Percentiles rank a stretch among this genome's conserved stretches.
Conservation (phyloP, 2,329 filamentous ascomycete genomes). For the Colletotrichum sp. region DNA sequence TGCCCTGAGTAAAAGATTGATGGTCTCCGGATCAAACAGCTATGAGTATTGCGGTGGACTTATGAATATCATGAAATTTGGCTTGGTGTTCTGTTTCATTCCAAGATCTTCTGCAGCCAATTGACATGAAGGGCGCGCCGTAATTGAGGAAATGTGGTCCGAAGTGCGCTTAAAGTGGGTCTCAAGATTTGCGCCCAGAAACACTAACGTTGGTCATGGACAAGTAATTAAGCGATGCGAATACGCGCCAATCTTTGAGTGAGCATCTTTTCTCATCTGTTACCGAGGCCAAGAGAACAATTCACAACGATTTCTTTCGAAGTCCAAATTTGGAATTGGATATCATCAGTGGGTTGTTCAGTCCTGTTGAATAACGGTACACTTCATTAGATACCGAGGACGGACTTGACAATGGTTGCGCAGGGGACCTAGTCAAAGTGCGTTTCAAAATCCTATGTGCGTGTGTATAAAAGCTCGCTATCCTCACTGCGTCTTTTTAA, state of each 20-base stretch:
- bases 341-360: no score
- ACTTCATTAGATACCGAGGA: not conserved
- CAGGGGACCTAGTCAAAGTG: not conserved
- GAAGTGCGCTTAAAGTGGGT: not conserved
- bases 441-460: not conserved
- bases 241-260: not conserved
- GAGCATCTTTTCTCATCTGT: accelerated
- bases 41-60: accelerated
- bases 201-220: no score
- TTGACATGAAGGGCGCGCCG: slow-evolving; percentile 6
- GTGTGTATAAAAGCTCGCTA: accelerated
- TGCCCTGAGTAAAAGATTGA: not conserved
- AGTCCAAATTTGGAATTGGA: not conserved
- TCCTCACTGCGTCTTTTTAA: not conserved
- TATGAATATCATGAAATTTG: not conserved
- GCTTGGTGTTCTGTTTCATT: not conserved
- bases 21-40: not conserved
- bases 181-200: not conserved
- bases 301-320: not conserved
- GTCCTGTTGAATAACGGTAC: not conserved
- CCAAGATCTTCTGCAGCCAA: not conserved
- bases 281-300: accelerated
- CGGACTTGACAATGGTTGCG: not conserved
- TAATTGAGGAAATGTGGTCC: not conserved
- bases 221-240: not conserved